Evolutionary conservation across 306 rosid species (phyloP), one percentile per base, ranked within the genome.

Genomic region (Sphenostylis stenocarpa): DNA sequence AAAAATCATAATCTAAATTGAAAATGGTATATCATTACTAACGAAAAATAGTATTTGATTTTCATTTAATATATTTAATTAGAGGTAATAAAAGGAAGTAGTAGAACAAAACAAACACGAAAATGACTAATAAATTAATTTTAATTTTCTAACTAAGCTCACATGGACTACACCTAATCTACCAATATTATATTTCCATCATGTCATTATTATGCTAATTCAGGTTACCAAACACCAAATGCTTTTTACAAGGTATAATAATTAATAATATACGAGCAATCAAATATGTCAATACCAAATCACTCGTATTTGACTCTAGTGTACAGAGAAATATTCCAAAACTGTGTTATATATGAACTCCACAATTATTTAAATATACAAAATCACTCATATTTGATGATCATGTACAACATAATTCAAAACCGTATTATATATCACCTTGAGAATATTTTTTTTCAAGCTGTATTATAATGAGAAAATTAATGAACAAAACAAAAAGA

Each of bases 141-240:
- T 64, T 65, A 38, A 38, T 38, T 38, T 38, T 38, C 0, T 65
- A 73, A 63, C 23, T 31, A 68, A n/a, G 57, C 36, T 66, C 82
- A 82, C 86, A 82, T 66, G 86, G 72, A 44, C 69, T 21, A 38
- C 53, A 72, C 82, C 86, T 77, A 82, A 82, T 31, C 71, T 66
- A 20, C 67, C 33, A 44, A 65, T 70, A 77, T 56, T 33, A 77
- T 82, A 77, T 77, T 9, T 20, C 36, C 26, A 21, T 14, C 57
- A 2, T 31, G 12, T 63, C 47, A 64, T 52, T 53, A 63, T 71
- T 31, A 36, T 47, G 38, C 57, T 62, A 52, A 64, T 21, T 41
- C 69, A 72, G 66, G 68, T 56, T 47, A 82, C 80, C 86, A 82
- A 82, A 76, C 79, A 77, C 82, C 74, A 36, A 64, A 57, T 55